These are phyloP conservation scores for Suillus sp. DNA, from an alignment of 768 basidiomycete species.

Conservation along the genomic window DNA sequence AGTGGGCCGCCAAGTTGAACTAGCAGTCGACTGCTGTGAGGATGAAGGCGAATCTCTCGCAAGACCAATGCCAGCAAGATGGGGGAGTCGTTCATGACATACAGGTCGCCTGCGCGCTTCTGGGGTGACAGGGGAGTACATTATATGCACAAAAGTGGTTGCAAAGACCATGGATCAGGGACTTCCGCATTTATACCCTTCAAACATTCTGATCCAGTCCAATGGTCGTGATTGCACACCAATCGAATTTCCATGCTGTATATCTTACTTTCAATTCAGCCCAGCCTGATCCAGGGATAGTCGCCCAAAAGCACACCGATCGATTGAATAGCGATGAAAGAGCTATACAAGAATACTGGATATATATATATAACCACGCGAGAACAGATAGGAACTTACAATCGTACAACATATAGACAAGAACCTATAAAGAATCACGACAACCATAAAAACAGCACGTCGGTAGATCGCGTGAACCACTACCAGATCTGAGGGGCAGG, in stretches of 20 bases:
- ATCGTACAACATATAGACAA: conserved; percentile 23
- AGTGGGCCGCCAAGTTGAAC: conserved; percentile 1
- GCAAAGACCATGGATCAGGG: not conserved
- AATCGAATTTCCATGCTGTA: not conserved
- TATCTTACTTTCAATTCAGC: conserved; percentile 5
- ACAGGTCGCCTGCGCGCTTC: conserved; percentile 5
- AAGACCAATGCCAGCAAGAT: conserved; percentile 5
- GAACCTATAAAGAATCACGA: conserved; percentile 20
- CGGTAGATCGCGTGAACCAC: conserved; percentile 18
- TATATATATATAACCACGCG: conserved; percentile 8
- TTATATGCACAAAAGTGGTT: not conserved
- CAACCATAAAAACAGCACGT: conserved; percentile 11
- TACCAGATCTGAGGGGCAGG: conserved; percentile 78
- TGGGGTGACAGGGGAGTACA: not conserved
- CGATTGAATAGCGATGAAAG: conserved; percentile 7
- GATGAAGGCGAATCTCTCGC: not conserved
- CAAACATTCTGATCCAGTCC: conserved; percentile 2
- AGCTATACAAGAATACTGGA: conserved; percentile 10
- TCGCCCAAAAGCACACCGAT: conserved; percentile 1
- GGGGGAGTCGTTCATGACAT: conserved; percentile 5
- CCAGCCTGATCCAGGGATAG: not conserved
- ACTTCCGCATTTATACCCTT: not conserved
- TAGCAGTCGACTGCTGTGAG: conserved; percentile 5
- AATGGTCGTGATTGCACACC: not conserved
- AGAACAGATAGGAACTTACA: conserved; percentile 23